phyloP scores from a whole-genome alignment of 768 basidiomycete species.

The Psilocybe cyanescens region DNA sequence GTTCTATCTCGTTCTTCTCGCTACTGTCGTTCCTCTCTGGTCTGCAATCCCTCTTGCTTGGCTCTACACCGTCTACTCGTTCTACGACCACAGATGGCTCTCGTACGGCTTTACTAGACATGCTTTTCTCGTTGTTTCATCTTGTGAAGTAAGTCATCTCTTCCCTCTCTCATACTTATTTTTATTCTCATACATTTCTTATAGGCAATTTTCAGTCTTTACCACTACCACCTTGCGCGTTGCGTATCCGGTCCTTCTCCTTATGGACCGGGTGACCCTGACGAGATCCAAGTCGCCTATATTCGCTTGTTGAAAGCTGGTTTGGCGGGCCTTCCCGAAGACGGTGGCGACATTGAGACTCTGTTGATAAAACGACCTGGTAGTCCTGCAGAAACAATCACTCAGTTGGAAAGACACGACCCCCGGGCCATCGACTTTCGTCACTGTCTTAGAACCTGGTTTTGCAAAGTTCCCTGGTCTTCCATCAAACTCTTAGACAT shows the following conservation, averaged over 20 bases:
- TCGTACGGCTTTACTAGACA: slow-evolving; percentile 41
- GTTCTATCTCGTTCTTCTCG: slow-evolving; percentile 63
- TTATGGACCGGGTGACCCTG: slow-evolving; percentile 45
- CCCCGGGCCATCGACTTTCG: slow-evolving; percentile 77
- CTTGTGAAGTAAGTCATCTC: slow-evolving; percentile 56
- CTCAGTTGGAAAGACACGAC: slow-evolving; percentile 62
- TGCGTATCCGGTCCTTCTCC: slow-evolving; percentile 52
- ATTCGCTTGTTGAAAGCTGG: slow-evolving; percentile 68
- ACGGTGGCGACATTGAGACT: slow-evolving; percentile 60
- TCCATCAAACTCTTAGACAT: slow-evolving; percentile 66
- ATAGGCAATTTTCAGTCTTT: slow-evolving; percentile 72
- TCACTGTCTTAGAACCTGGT: slow-evolving; percentile 75
- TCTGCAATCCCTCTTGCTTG: slow-evolving; percentile 66
- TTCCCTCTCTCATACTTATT: slow-evolving; percentile 1
- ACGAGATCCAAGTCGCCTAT: slow-evolving; percentile 63
- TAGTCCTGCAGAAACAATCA: slow-evolving; percentile 64
- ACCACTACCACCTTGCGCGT: slow-evolving; percentile 56
- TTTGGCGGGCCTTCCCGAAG: slow-evolving; percentile 55
- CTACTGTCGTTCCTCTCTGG: slow-evolving; percentile 67
- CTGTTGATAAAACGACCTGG: slow-evolving; percentile 51
- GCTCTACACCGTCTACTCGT: slow-evolving; percentile 57
- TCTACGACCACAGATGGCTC: slow-evolving; percentile 47
- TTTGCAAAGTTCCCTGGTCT: slow-evolving; percentile 75
- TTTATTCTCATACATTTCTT: slow-evolving; percentile 4
- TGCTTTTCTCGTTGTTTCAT: slow-evolving; percentile 49